Conservation (phyloP, 1,284 basidiomycete species). For the Moniliophthora roreri region DNA sequence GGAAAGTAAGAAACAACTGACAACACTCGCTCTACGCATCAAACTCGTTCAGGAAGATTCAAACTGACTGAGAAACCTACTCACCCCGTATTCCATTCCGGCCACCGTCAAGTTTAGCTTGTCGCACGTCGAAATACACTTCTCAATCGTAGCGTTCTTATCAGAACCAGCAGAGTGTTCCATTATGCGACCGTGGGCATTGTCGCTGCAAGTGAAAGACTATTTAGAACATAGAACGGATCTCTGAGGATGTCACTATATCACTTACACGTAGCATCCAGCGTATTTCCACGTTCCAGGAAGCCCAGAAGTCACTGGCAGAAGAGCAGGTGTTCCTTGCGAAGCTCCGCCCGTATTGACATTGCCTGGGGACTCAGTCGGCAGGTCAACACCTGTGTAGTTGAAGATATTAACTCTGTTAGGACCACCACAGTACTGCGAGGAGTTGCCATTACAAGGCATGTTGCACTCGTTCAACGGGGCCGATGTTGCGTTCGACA, state of each 20-base stretch:
- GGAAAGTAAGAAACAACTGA: slow-evolving; percentile 31
- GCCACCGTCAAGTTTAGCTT: slow-evolving; percentile 46
- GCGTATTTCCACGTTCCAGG: slow-evolving; percentile 49
- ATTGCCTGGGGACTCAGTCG: slow-evolving; percentile 39
- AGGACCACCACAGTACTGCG: slow-evolving; percentile 68
- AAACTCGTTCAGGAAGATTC: slow-evolving; percentile 7
- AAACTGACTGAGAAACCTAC: slow-evolving; percentile 23
- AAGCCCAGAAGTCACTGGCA: slow-evolving; percentile 46
- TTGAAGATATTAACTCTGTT: slow-evolving; percentile 59
- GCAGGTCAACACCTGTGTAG: slow-evolving; percentile 57
- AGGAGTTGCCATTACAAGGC: slow-evolving; percentile 29
- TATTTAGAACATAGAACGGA: not conserved
- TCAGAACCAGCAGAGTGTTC: slow-evolving; percentile 31
- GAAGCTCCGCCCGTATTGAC: slow-evolving; percentile 31
- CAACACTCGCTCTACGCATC: slow-evolving; percentile 48
- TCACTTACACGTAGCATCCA: slow-evolving; percentile 59
- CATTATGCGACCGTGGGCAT: slow-evolving; percentile 51
- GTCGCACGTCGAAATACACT: slow-evolving; percentile 45
- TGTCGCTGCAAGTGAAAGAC: slow-evolving; percentile 38
- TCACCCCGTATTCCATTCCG: slow-evolving; percentile 42
- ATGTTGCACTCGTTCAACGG: slow-evolving; percentile 57
- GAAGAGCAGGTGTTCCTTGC: slow-evolving; percentile 32
- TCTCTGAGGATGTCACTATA: not conserved
- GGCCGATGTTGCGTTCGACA: slow-evolving; percentile 45
- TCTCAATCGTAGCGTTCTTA: slow-evolving; percentile 38